Base-by-base conservation (phyloP, 352 stramenopile genomes). In the Phytophthora agathidicida region DNA sequence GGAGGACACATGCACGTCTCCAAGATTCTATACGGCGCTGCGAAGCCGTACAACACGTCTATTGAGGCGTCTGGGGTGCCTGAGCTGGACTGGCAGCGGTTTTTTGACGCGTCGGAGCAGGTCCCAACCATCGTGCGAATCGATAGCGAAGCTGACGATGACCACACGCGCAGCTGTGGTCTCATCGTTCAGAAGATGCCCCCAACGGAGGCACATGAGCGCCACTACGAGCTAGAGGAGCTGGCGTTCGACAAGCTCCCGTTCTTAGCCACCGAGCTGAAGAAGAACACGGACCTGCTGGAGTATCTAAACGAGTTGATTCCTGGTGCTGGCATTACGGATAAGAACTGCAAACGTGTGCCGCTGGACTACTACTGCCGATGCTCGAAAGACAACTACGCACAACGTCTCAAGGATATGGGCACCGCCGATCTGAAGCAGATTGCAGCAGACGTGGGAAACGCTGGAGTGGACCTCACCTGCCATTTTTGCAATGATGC, bases 401-500 rank as follows among this genome's bases (percentile, higher is more conserved):
- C 68, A 3, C 45, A 65, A 16, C 73, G 77, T 7, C 65, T 93
- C 3, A 72, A 74, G 37, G 68, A 73, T n/a, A 73, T 94, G 32
- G 77, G 80, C 4, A 19, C 46, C 14, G 58, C 68, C 16, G 75
- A 90, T 42, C 50, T 94, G 20, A 47, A 68, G 32, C 45, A 80
- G 20, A 74, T 93, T 38, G 71, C 79, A 13, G 44, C 66, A n/a
- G 73, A 83, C n/a, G 68, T 71, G 7, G 68, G 67, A 17, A 77
- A 66, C 20, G 70, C 76, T 39, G 83, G 81, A 5, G 75, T 96
- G 8, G 73, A 89, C 10, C 65, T 94, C 35, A 90, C 79, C 16
- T 96, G 86, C 47, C 80, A 93, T 71, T 96, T 94, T 35, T 96
- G 86, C 65, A 96, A 96, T 55, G 84, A 89, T 64, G 59, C 62